Conservation (phyloP, 768 basidiomycete species). For the Roridomyces roridus region DNA sequence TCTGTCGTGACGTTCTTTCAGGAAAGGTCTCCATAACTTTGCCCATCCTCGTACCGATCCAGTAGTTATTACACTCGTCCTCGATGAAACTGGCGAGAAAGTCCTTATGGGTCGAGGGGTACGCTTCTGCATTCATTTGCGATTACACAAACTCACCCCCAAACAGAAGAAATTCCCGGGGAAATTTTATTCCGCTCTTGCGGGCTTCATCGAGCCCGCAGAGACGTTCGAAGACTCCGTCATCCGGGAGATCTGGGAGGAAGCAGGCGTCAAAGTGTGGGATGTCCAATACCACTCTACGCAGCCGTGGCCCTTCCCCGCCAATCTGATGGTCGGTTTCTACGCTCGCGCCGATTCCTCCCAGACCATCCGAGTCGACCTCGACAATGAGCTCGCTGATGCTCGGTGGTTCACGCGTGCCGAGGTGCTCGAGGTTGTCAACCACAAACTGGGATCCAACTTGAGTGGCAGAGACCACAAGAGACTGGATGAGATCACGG, state of each 20-base stretch:
- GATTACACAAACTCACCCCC: background rate
- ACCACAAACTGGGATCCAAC: slow-evolving; percentile 56
- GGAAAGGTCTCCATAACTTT: slow-evolving; percentile 89
- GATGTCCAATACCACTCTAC: slow-evolving; percentile 84
- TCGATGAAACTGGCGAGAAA: slow-evolving; percentile 81
- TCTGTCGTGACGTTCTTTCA: slow-evolving; percentile 34
- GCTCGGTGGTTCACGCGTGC: slow-evolving; percentile 88
- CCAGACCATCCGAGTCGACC: slow-evolving; percentile 78
- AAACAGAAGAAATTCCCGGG: slow-evolving; percentile 67
- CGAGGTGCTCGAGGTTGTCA: slow-evolving; percentile 69
- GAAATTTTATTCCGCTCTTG: slow-evolving; percentile 86
- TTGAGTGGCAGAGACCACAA: slow-evolving; percentile 58
- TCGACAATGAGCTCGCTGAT: slow-evolving; percentile 94
- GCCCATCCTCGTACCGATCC: slow-evolving; percentile 82
- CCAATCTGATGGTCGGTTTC: slow-evolving; percentile 91
- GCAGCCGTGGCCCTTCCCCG: slow-evolving; percentile 93
- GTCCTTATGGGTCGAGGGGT: slow-evolving; percentile 89
- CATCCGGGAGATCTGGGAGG: slow-evolving; percentile 92
- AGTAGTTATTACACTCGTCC: slow-evolving; percentile 90
- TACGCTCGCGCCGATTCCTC: slow-evolving; percentile 79
- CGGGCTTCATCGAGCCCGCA: slow-evolving; percentile 94
- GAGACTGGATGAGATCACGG: slow-evolving; percentile 52
- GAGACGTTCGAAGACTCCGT: slow-evolving; percentile 96
- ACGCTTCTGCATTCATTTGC: slow-evolving; percentile 32
- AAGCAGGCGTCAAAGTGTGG: slow-evolving; percentile 89